These are phyloP conservation scores for Puccinia horiana DNA, from an alignment of 1,284 basidiomycete genomes.

Conservation along the genomic window DNA sequence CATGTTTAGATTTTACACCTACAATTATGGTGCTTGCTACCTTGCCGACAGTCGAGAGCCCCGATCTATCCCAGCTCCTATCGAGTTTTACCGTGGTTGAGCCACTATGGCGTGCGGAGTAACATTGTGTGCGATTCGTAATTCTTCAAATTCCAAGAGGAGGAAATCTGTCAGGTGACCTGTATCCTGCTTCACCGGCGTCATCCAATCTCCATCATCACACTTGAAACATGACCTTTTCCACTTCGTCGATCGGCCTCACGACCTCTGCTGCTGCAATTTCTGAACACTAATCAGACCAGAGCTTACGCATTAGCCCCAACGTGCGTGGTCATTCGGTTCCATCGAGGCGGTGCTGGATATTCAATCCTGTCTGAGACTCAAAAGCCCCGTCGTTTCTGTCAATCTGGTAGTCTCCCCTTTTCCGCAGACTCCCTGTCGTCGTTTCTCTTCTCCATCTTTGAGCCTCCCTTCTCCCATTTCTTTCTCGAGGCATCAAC, in stretches of 20 bases:
- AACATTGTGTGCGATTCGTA: neutral
- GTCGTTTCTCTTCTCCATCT: neutral
- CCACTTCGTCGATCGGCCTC: neutral
- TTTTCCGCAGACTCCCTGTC: neutral
- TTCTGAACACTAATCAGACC: neutral
- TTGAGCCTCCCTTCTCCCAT: neutral
- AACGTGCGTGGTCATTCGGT: constrained; percentile 1
- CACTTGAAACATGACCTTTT: constrained; percentile 6
- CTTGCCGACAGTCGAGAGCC: neutral
- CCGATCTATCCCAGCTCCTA: neutral
- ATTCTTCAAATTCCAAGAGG: neutral
- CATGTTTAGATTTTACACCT: neutral
- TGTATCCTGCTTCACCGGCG: neutral
- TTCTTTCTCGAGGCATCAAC: neutral
- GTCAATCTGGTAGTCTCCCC: neutral
- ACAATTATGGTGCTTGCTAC: neutral
- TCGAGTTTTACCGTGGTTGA: neutral
- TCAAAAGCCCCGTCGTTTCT: neutral
- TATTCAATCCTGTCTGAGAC: neutral
- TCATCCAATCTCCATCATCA: neutral
- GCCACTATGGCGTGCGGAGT: neutral
- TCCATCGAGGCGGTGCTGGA: constrained; percentile 17
- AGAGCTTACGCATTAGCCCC: neutral
- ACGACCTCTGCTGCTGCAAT: neutral
- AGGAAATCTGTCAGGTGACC: neutral